Evolutionary conservation across 2,329 filamentous ascomycete genomes (phyloP).

Genomic region (Hortaea werneckii): DNA sequence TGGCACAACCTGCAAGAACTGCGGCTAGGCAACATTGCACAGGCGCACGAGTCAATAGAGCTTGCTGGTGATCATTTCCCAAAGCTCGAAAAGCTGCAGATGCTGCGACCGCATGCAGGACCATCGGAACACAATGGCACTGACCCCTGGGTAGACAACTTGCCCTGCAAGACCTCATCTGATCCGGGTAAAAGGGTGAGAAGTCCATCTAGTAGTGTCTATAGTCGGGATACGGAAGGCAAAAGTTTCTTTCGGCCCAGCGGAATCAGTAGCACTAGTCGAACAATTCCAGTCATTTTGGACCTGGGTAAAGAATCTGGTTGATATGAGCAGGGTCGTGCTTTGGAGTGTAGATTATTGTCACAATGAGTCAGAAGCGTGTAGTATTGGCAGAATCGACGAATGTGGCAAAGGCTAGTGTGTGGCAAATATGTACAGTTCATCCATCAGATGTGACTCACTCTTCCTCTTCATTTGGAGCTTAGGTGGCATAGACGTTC

Average conservation of each 20-base stretch:
- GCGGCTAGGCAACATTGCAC: slow-evolving; percentile 15
- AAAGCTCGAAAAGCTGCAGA: slow-evolving; percentile 5
- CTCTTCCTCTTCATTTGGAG: too few relatives aligned
- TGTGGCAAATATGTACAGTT: too few relatives aligned
- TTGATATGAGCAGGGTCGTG: too few relatives aligned
- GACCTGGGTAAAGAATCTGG: neutral
- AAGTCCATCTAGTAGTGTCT: slow-evolving; percentile 4
- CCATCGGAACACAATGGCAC: neutral
- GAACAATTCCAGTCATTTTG: neutral
- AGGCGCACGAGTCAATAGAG: slow-evolving; percentile 7
- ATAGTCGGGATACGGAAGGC: slow-evolving; percentile 1
- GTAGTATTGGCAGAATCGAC: too few relatives aligned
- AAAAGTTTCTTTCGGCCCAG: neutral
- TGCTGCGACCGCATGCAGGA: slow-evolving; percentile 3
- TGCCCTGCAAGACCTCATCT: neutral
- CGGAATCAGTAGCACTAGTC: neutral
- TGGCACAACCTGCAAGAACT: slow-evolving; percentile 17
- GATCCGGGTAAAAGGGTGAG: neutral
- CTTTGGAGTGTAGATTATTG: too few relatives aligned
- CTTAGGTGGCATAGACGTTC: too few relatives aligned
- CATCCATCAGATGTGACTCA: too few relatives aligned
- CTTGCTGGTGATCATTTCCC: slow-evolving; percentile 4
- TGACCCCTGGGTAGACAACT: slow-evolving; percentile 10
- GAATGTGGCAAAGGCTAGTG: too few relatives aligned
- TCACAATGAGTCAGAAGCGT: too few relatives aligned